Conservation (phyloP, 768 basidiomycete species). For the Kondoa subrosea region DNA sequence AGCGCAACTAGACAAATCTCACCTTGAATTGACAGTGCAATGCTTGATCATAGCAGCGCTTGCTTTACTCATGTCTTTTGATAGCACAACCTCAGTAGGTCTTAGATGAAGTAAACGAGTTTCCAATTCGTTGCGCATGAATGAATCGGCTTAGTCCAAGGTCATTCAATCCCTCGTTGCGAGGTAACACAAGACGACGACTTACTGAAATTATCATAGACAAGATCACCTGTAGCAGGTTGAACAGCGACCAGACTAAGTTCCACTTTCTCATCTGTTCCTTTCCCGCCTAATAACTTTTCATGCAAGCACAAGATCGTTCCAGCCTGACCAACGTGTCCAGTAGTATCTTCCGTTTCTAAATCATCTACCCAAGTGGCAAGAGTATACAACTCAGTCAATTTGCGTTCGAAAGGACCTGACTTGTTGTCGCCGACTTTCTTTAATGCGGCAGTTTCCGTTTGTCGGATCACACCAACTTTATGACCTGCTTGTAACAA, state of each 20-base stretch:
- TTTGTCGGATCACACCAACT: conserved; percentile 67
- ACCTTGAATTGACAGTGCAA: background rate
- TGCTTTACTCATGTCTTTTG: conserved; percentile 39
- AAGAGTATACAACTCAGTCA: conserved; percentile 67
- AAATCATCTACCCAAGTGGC: conserved; percentile 60
- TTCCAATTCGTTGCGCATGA: conserved; percentile 82
- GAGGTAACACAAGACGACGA: background rate
- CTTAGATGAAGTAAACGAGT: conserved; percentile 70
- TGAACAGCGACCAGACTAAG: conserved; percentile 63
- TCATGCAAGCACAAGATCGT: conserved; percentile 65
- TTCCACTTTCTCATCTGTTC: conserved; percentile 37
- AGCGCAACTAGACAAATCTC: background rate
- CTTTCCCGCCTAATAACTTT: conserved; percentile 35
- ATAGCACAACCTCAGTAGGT: conserved; percentile 50
- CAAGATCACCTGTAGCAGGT: conserved; percentile 77
- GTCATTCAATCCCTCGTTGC: conserved; percentile 13
- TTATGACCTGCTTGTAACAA: conserved; percentile 44
- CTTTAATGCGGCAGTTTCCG: conserved; percentile 76
- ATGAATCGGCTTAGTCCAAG: conserved; percentile 40
- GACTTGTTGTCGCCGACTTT: conserved; percentile 60
- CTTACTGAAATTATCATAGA: conserved; percentile 48
- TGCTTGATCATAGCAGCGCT: conserved; percentile 5
- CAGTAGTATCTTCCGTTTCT: conserved; percentile 30
- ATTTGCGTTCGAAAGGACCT: conserved; percentile 51
- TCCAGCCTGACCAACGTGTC: conserved; percentile 39